phyloP scores from a whole-genome alignment of 2,329 filamentous ascomycete species.

The Aureobasidium sp. region DNA sequence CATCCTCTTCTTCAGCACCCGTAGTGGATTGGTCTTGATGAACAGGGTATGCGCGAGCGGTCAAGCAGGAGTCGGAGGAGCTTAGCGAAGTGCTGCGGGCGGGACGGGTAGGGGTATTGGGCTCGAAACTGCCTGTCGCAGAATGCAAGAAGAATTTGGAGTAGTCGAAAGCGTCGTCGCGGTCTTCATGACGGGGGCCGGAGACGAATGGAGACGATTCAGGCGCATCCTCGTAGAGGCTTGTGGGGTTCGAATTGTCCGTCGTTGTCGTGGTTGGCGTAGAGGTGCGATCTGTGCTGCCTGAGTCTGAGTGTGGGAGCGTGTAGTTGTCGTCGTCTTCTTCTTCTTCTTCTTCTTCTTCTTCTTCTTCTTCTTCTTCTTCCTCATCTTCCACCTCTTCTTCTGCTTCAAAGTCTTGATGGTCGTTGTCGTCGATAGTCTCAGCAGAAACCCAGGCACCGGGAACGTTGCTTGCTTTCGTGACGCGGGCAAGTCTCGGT shows the following conservation, averaged over 20 bases:
- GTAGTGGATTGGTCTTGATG: neutral
- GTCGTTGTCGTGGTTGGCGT: neutral
- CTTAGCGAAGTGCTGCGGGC: neutral
- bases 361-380: neutral
- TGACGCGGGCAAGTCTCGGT: constrained; percentile 32
- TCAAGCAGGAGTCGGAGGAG: neutral
- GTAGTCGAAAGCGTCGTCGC: constrained; percentile 92
- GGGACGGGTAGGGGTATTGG: neutral
- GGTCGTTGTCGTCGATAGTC: neutral
- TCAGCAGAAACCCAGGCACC: constrained; percentile 11
- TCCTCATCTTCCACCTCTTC: neutral
- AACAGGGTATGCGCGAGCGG: neutral
- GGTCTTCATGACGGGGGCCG: constrained; percentile 68
- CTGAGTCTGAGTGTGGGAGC: neutral
- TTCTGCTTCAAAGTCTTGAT: neutral
- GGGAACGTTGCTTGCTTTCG: neutral
- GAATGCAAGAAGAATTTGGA: constrained; percentile 93
- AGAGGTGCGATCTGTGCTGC: constrained; percentile 6
- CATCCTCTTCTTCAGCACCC: neutral
- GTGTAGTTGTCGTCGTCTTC: constrained; percentile 1
- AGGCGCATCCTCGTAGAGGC: constrained; percentile 41
- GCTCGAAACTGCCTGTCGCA: constrained; percentile 71
- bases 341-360: neutral
- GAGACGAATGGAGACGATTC: constrained; percentile 16
- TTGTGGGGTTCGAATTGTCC: constrained; percentile 18